Evolutionary conservation across 768 basidiomycete genomes (phyloP), one percentile per base, ranked within the genome.

Genomic region (Tricholoma matsutake): DNA sequence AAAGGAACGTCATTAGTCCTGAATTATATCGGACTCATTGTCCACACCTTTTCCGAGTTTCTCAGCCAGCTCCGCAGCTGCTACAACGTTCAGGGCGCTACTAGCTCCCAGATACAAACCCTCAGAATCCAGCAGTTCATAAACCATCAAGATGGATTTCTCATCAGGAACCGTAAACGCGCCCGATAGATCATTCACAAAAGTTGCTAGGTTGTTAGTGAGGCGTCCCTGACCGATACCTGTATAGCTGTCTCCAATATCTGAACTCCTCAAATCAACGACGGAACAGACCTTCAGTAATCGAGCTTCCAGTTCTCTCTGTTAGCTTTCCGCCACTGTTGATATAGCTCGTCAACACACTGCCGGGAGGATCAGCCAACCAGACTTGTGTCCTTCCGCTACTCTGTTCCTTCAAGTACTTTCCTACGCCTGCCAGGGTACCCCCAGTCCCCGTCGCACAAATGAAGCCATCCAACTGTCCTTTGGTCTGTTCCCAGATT

Each of bases 161-260:
- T 86, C 84, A 65, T 99, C 97, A 3, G 94, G 79, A 37, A 98
- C 88, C 61, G 86, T 87, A 68, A 98, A 81, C 4, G 95, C 92
- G 16, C 96, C 95, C 28, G 86, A 82, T 16, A 99, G 54, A 51
- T 92, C 78, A 2, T 86, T 78, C 47, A 98, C 78, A 71, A 96
- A 90, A 1, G 88, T 93, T 22, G 77, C 87, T 65, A 99, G 77
- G 73, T 99, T 99, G 70, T 91, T 79, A 9, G 97, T 99, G 53
- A 99, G 82, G 62, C 97, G 89, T 13, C 97, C 97, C 74, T 98
- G 97, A 57, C 97, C 97, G 68, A 99, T 98, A 37, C 95, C 94
- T 97, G 61, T 10, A 14, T 34, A 16, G 7, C 9, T 6, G 31
- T 43, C 25, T 53, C 16, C 54, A 51, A 61, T 28, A 56, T 61